Conservation (phyloP, 345 rosid genomes). For the Microthlaspi erraticum region DNA sequence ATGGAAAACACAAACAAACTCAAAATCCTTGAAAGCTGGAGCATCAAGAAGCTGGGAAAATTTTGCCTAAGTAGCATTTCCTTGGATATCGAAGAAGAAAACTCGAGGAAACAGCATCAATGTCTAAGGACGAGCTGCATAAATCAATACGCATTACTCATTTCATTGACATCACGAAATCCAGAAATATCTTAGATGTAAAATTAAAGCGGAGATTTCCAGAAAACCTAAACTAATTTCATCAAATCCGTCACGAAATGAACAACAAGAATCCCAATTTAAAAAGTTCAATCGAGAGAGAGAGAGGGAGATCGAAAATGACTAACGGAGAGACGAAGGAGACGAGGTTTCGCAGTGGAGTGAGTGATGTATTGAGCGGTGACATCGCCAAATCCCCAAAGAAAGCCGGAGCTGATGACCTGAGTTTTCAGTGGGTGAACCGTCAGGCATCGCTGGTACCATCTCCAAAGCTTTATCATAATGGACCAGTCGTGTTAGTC, state of each 20-base stretch:
- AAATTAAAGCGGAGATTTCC: neutral
- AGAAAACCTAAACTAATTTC: constrained; percentile 8
- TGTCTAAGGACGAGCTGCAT: constrained; percentile 8
- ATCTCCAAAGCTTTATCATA: constrained; percentile 81
- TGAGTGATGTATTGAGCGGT: constrained; percentile 90
- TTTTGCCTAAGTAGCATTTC: neutral
- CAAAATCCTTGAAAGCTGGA: constrained; percentile 18
- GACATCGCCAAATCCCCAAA: constrained; percentile 90
- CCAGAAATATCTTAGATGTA: constrained; percentile 8
- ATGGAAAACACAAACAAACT: neutral
- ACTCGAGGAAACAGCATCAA: constrained; percentile 25
- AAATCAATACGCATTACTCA: constrained; percentile 23
- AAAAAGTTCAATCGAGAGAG: constrained; percentile 3
- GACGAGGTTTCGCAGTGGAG: constrained; percentile 61
- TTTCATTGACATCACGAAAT: constrained; percentile 8
- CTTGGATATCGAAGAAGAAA: constrained; percentile 5
- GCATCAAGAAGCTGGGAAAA: constrained; percentile 2
- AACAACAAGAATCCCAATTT: constrained; percentile 3
- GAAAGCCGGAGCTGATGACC: constrained; percentile 82
- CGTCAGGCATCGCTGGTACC: constrained; percentile 77
- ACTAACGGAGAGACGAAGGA: constrained; percentile 48
- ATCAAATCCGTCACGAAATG: neutral
- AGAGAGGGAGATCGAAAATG: constrained; percentile 25
- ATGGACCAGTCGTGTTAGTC: neutral
- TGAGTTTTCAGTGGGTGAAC: constrained; percentile 86